Conservation (phyloP, 2,329 filamentous ascomycete species). For the Conoideocrella luteorostrata region DNA sequence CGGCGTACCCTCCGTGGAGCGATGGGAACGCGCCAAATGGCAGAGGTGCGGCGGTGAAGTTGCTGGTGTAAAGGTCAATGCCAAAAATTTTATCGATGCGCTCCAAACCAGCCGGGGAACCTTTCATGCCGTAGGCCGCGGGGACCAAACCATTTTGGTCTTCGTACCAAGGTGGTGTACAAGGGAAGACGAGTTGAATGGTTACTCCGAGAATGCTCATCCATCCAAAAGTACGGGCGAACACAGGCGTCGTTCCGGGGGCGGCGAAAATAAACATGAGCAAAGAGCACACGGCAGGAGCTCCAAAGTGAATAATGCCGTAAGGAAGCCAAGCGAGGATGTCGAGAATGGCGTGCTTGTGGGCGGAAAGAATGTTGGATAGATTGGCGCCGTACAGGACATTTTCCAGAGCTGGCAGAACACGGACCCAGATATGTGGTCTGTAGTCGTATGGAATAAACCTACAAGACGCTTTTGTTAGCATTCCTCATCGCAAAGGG, state of each 20-base stretch:
- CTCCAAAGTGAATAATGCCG: conserved; percentile 83
- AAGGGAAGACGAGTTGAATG: conserved; percentile 86
- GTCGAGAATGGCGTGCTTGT: conserved; percentile 77
- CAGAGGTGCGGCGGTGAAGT: conserved; percentile 81
- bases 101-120: conserved; percentile 81
- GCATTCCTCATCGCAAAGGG: too few species aligned
- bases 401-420: conserved; percentile 90
- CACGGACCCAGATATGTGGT: conserved; percentile 91
- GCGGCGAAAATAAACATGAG: conserved; percentile 85
- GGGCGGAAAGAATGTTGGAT: conserved; percentile 89
- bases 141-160: conserved; percentile 85
- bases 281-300: conserved; percentile 69
- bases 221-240: conserved; percentile 83
- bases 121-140: conserved; percentile 85
- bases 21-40: conserved; percentile 95
- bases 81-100: conserved; percentile 87
- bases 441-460: conserved; percentile 86
- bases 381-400: conserved; percentile 94
- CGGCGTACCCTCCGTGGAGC: conserved; percentile 82
- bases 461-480: too few species aligned
- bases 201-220: conserved; percentile 83
- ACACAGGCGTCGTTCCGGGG: conserved; percentile 77
- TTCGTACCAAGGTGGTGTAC: conserved; percentile 96
- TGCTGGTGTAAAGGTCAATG: conserved; percentile 86
- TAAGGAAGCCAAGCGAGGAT: conserved; percentile 91